A percentile compares a stretch with the other conserved stretches of the same genome.
Evolutionary conservation across 129 eudicot genomes (phyloP).

Genomic region (Escallonia rubra): DNA sequence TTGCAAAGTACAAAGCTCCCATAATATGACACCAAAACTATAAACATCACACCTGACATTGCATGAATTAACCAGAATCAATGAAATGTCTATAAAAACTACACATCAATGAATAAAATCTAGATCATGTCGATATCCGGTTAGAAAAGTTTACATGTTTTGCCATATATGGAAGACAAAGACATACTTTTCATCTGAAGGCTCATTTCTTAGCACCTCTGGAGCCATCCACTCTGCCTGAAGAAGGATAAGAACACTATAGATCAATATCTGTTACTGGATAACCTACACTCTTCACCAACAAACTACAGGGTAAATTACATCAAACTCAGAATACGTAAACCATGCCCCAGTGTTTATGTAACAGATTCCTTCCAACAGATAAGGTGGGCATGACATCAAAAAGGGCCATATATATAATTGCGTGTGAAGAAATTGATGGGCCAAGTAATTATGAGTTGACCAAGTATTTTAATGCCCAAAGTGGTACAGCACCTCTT

Average conservation of each 20-base stretch:
- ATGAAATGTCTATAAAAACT: background rate
- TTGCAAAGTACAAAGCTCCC: constrained; percentile 96
- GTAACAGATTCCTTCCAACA: too few species aligned
- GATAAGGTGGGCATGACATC: too few species aligned
- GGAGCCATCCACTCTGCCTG: constrained; percentile 99
- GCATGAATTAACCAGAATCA: constrained; percentile 4
- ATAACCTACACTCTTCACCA: too few species aligned
- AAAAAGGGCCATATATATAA: too few species aligned
- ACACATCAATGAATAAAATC: background rate
- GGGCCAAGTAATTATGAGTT: too few species aligned
- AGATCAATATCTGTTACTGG: background rate
- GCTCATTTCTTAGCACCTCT: constrained; percentile 92
- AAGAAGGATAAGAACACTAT: constrained; percentile 19
- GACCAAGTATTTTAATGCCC: too few species aligned
- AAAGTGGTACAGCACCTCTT: too few species aligned
- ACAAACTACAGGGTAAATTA: too few species aligned
- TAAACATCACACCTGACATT: constrained; percentile 78
- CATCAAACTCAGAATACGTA: too few species aligned
- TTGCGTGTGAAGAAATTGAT: too few species aligned
- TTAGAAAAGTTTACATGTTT: background rate
- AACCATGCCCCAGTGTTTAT: too few species aligned
- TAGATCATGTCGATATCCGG: too few species aligned
- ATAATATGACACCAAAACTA: constrained; percentile 87
- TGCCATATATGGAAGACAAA: background rate
- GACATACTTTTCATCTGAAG: constrained; percentile 88